These are phyloP conservation scores for Gyromitra esculenta DNA, from an alignment of 2,329 filamentous ascomycete species.

Conservation along the genomic window DNA sequence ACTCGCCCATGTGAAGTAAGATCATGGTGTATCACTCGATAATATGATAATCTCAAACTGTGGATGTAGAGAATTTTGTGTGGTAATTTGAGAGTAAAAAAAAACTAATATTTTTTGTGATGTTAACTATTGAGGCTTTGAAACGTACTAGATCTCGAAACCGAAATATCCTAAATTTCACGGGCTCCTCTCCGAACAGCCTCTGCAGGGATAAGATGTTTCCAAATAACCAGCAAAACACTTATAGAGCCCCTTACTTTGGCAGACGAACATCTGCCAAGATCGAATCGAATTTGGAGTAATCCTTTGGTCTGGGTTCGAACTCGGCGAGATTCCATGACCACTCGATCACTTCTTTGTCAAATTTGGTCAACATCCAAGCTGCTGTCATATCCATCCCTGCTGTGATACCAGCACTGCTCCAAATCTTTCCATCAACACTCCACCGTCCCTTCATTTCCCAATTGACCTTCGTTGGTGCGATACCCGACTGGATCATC, in stretches of 20 bases:
- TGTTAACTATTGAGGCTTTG: neutral
- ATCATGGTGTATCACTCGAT: conserved; percentile 37
- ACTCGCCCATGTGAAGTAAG: neutral
- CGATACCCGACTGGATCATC: conserved; percentile 1
- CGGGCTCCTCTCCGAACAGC: neutral
- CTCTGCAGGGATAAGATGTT: neutral
- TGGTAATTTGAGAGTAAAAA: no score
- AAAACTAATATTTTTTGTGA: neutral
- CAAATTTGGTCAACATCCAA: conserved; percentile 47
- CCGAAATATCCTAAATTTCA: neutral
- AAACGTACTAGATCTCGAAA: neutral
- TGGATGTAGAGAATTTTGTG: neutral
- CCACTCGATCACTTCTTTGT: conserved; percentile 41
- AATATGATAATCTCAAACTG: no score
- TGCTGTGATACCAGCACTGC: conserved; percentile 45
- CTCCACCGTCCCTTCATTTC: conserved; percentile 40
- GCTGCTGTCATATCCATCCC: conserved; percentile 51
- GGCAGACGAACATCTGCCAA: conserved; percentile 9
- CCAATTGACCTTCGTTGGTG: conserved; percentile 37
- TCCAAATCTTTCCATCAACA: conserved; percentile 50
- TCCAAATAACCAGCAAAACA: neutral
- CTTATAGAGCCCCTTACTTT: neutral
- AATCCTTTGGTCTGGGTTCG: conserved; percentile 31
- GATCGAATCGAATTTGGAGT: conserved; percentile 39
- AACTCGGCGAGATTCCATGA: conserved; percentile 40